Evolutionary conservation across 2,329 filamentous ascomycete species (phyloP), one percentile per base, ranked within the genome.

Genomic region (Epichloe glyceriae): DNA sequence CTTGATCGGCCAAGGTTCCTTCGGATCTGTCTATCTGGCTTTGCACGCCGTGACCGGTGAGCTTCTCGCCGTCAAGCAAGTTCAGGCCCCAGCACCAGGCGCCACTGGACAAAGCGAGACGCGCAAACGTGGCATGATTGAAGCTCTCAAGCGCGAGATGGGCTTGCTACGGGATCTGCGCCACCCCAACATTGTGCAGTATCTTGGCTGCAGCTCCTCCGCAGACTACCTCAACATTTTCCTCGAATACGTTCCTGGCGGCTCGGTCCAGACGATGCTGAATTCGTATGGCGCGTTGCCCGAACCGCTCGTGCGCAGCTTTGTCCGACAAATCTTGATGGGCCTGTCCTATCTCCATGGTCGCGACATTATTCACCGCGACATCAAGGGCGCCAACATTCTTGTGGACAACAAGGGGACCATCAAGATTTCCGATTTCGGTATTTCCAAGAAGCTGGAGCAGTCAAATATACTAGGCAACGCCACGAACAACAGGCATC

Each of bases 401-500:
- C 82, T 98, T 5, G 93, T 98, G 52, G 93, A 98, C 72, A 97
- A 97, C 74, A 96, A 97, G 70, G 93, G 93, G 52, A 91, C 88
- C 7, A 95, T 98, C 71, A 98, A 98, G 72, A 98, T 98, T 57
- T 97, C 91, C 8, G 93, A 98, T 74, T 98, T 98, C 60, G 93
- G 93, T 64, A 97, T 98, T 64, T 94, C 87, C 54, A 98, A 98
- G 75, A 94, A 95, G 66, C 86, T 97, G 40, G 91, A 97, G 68
- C 89, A 89, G 14, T 85, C 88, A 52, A 93, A 90, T 53, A 80
- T 96, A 43, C 80, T 95, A 45, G 82, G 67, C 62, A 83, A 75
- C 59, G 83, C 73, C 62, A 79, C 76, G 62, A 83, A 82, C 67
- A 82, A 78, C 67, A 83, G 81, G 65, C 75, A 85, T 61, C 74